Percentiles rank a stretch among this genome's conserved stretches.
phyloP scores from a whole-genome alignment of 108 stramenopile species.

The Discostella stelligeroides region DNA sequence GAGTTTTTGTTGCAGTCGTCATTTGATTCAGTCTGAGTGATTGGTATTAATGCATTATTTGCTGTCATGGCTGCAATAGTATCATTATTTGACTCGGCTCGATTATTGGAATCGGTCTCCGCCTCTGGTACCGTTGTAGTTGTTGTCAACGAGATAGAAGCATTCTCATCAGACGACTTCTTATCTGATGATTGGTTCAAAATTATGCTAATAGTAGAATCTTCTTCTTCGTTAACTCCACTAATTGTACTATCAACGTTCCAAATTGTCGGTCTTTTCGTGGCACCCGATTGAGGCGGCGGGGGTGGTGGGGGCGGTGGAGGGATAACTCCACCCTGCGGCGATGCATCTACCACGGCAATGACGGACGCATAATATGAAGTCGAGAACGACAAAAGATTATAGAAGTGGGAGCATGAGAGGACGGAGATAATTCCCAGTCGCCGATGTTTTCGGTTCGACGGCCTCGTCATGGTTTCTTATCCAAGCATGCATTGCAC shows the following conservation, averaged over 20 bases:
- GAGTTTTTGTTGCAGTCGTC: background rate
- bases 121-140: background rate
- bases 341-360: background rate
- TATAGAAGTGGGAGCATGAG: background rate
- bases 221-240: background rate
- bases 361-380: conserved; percentile 2
- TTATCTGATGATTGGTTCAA: background rate
- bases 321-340: background rate
- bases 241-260: background rate
- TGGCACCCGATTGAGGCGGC: conserved; percentile 13
- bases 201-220: background rate
- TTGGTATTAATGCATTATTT: background rate
- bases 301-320: conserved; percentile 30
- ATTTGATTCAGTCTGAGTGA: background rate
- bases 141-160: background rate
- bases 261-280: background rate
- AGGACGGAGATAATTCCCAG: conserved; percentile 1
- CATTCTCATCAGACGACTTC: background rate
- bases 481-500: too few relatives aligned
- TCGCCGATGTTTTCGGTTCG: background rate
- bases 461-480: too few relatives aligned
- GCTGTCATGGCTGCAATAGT: background rate
- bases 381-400: too few relatives aligned
- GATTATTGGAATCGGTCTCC: background rate
- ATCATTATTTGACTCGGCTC: background rate